Base-by-base conservation (phyloP, 768 basidiomycete genomes). In the Russula lepida region DNA sequence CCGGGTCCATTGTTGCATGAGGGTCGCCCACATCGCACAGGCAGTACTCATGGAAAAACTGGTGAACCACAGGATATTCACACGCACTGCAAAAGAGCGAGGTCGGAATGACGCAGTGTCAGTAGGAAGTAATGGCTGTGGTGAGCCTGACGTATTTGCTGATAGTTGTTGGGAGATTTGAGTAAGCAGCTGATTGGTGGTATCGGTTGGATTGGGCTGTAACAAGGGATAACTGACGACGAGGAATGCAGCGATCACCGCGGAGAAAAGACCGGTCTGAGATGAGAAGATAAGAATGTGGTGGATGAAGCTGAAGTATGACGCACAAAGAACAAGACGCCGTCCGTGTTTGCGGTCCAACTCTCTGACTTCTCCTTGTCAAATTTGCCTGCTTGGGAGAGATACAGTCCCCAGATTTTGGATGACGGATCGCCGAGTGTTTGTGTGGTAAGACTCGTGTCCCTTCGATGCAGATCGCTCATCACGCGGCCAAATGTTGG, bases 261-360 rank as follows among this genome's bases (percentile, higher is more conserved):
- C 68, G n/a, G 66, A 67, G 60, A 69, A 69, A 19, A 69, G 61
- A 55, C 69, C 69, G 0, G 69, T 66, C 69, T 70, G 27, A 30
- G 39, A 7, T 41, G 30, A 55, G 53, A 19, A 50, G 5, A 21
- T 6, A 7, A 4, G 0, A 21, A 12, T 21, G 7, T 21, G 5
- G 25, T 6, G 35, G 7, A n/a, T n/a, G n/a, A n/a, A n/a, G 3
- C 17, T 5, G 1, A 41, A 28, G 19, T n/a, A 19, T 15, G 39
- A 60, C 63, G 48, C 30, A 65, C 58, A 39, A 65, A 64, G 27
- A 65, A 57, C 27, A 65, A 25, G 1, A 65, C 56, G 33, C 64
- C 64, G 3, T 65, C 64, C n/a, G 43, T 58, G 53, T 65, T 64
- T 37, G 61, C 62, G 28, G 63, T 54, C 64, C 64, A 65, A 23